Evolutionary conservation across 2,329 filamentous ascomycete genomes (phyloP), one percentile per base, ranked within the genome.

Genomic region (Pestalotiopsis sp.): DNA sequence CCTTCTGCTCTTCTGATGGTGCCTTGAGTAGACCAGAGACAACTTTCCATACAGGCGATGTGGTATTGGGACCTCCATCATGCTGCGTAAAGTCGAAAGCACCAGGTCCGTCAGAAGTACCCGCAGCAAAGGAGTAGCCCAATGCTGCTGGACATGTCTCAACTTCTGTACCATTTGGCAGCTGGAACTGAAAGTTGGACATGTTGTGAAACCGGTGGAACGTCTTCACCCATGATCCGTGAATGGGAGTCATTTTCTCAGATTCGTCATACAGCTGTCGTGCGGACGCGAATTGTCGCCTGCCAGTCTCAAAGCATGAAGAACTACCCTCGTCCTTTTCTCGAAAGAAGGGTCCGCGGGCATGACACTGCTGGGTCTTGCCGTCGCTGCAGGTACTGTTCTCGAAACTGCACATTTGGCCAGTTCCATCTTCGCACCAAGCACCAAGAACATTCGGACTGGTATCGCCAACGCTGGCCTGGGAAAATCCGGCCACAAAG

Each of bases 81-180:
- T 94, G 95, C 77, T 98, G 95, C 1, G 93, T 96, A 78, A 98
- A 98, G 80, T 98, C 95, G 75, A 97, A 97, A 0, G 90, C 90
- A 0, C 95, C 95, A 0, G 95, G 95, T 5, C 95, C 94, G 78
- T 98, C 95, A 0, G 93, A 93, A 0, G 95, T 98, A 12, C 95
- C 95, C 1, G 93, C 95, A 0, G 95, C 95, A 77, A 98, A 98
- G 0, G 93, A 95, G 78, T 96, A 97, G 5, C 95, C 95, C 69
- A 98, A 83, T 0, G 94, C 94, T 0, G 95, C 95, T 3, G 94
- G 91, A 74, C 95, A 98, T 0, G 95, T 97, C 64, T 82, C 85
- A 6, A 90, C 92, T 38, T 81, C 81, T 3, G 89, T 89, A 60
- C 93, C 92, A 73, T 97, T 94, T 0, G 91, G 87, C 1, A 95